phyloP scores from a whole-genome alignment of 2,329 filamentous ascomycete species.

The Ophiocordyceps sinensis region DNA sequence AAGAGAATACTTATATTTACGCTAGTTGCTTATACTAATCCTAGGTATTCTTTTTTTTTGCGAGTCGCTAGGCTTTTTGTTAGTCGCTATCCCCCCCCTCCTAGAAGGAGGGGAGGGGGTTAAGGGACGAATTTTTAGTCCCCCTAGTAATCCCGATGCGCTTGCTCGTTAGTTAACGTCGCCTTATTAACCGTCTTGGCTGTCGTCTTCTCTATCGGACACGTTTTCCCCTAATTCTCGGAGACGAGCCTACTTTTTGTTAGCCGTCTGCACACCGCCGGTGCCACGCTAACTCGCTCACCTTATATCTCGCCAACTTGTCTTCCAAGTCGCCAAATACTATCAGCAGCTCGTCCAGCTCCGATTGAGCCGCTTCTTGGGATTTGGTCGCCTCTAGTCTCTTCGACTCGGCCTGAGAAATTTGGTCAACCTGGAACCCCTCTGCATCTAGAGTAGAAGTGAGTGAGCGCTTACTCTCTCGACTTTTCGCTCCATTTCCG shows the following conservation, averaged over 20 bases:
- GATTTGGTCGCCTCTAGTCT: conserved; percentile 39
- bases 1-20: no score
- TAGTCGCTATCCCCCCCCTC: no score
- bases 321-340: conserved; percentile 71
- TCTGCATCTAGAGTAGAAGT: not conserved
- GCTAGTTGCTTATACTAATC: no score
- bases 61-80: no score
- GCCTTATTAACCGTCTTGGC: conserved; percentile 39
- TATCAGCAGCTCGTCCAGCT: conserved; percentile 69
- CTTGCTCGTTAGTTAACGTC: conserved; percentile 20
- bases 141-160: no score
- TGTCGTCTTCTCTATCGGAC: conserved; percentile 62
- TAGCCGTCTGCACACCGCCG: not conserved
- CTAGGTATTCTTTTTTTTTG: no score
- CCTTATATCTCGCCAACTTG: conserved; percentile 62
- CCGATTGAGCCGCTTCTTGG: conserved; percentile 49
- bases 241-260: conserved; percentile 35
- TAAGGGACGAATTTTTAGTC: no score
- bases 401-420: conserved; percentile 15
- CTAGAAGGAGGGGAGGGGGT: no score
- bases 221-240: conserved; percentile 54
- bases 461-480: conserved; percentile 10
- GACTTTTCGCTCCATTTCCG: conserved; percentile 9
- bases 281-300: conserved; percentile 18
- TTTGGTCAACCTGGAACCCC: not conserved